Conservation (phyloP, 306 rosid genomes). For the Prunus armeniaca region DNA sequence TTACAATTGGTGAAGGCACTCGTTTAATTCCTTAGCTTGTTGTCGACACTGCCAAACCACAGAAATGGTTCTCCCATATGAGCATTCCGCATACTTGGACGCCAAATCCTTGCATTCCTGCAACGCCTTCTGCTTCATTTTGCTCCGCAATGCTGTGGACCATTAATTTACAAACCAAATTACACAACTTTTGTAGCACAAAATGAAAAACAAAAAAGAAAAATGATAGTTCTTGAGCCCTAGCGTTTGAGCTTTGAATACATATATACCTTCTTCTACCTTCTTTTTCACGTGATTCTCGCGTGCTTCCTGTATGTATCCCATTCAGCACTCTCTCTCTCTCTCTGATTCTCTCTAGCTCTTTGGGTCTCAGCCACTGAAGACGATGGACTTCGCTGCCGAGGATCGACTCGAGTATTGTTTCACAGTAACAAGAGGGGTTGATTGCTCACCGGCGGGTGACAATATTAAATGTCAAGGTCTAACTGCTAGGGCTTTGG, state of each 20-base stretch:
- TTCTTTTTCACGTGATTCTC: constrained; percentile 97
- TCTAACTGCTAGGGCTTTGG: not conserved
- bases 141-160: constrained; percentile 71
- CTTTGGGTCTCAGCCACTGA: not conserved
- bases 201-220: not conserved
- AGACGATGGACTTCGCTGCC: not conserved
- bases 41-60: constrained; percentile 81
- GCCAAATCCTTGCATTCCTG: constrained; percentile 75
- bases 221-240: not conserved
- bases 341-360: not conserved
- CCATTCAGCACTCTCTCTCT: constrained; percentile 39
- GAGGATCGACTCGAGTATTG: not conserved
- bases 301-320: constrained; percentile 81
- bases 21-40: constrained; percentile 78
- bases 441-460: not conserved
- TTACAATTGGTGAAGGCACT: constrained; percentile 84
- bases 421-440: not conserved
- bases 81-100: constrained; percentile 78
- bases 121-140: constrained; percentile 91
- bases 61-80: constrained; percentile 71
- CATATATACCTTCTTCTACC: constrained; percentile 82
- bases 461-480: not conserved
- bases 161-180: not conserved
- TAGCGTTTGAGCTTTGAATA: not conserved
- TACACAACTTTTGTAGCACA: not conserved